Evolutionary conservation across 768 basidiomycete genomes (phyloP), one percentile per base, ranked within the genome.

Genomic region (Candolleomyces efflorescens): DNA sequence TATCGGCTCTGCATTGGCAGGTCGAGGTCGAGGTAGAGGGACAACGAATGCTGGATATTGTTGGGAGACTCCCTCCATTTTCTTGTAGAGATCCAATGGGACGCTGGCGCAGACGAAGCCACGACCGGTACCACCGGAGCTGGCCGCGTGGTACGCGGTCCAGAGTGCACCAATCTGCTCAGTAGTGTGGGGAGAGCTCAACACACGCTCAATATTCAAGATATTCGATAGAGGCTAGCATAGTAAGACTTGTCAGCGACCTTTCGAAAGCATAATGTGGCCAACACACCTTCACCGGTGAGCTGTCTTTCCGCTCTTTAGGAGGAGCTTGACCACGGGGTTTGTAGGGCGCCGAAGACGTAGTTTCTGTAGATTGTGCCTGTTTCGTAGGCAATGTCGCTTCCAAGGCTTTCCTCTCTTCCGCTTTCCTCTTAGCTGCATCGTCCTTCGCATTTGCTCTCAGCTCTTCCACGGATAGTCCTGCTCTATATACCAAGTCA

Each of bases 41-140:
- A 96, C 69, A 38, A 98, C 80, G 65, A 98, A 98, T 13, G 82
- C 69, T 0, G 91, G 86, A 68, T 92, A 94, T 62, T 78, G 77
- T 55, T 75, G 72, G 10, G 85, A 90, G 23, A 83, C 73, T 26
- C 64, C 63, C 23, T 81, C 68, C 90, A 98, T 90, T 62, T 81
- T 79, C 17, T 78, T 66, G 73, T 98, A 97, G 13, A 83, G 79
- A 6, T 81, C 78, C 53, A 88, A 61, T 1, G 95, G 88, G 17
- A 97, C 79, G 5, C 86, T 77, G 2, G 96, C 96, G 59, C 89
- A 95, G 26, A 98, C 80, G 68, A 82, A 94, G 10, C 91, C 92
- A 37, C 89, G 85, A 15, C 90, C 89, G 0, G 92, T 90, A 0
- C 92, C 86, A 10, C 82, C 79, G 1, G 91, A 88, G 27, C 90